A percentile compares a stretch with the other conserved stretches of the same genome.
These are phyloP conservation scores for Fusarium lateritium DNA, from an alignment of 2,329 filamentous ascomycete species.

Conservation along the genomic window DNA sequence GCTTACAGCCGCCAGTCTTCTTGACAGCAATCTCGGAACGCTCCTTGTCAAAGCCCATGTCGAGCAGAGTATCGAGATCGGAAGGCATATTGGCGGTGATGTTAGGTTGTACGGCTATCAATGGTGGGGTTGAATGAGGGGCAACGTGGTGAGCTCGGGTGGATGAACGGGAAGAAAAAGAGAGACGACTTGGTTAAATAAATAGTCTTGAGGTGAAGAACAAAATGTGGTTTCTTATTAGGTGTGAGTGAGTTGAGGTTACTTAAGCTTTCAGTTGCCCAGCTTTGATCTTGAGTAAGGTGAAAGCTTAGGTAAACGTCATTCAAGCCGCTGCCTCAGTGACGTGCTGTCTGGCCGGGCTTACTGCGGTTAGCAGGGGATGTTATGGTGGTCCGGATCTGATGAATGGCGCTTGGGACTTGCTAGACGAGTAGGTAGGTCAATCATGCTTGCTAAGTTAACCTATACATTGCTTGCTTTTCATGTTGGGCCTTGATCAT, in stretches of 20 bases:
- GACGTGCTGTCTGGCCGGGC: constrained; percentile 35
- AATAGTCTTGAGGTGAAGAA: not conserved
- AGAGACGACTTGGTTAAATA: not conserved
- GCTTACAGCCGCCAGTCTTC: constrained; percentile 83
- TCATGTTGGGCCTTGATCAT: constrained; percentile 20
- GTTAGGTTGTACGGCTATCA: constrained; percentile 34
- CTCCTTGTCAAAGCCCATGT: constrained; percentile 87
- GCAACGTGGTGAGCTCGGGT: constrained; percentile 6
- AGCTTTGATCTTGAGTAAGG: not conserved
- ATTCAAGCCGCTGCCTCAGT: constrained; percentile 49
- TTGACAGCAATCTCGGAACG: constrained; percentile 88
- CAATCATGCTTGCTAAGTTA: too few relatives aligned
- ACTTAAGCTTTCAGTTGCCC: not conserved
- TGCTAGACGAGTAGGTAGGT: too few relatives aligned
- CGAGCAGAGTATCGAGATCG: constrained; percentile 73
- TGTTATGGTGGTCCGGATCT: not conserved
- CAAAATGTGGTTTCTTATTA: not conserved
- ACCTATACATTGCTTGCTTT: not conserved
- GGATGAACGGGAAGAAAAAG: not conserved
- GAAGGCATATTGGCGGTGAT: constrained; percentile 67
- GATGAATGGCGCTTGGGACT: too few relatives aligned
- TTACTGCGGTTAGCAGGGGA: constrained; percentile 45
- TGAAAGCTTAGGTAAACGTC: constrained; percentile 44
- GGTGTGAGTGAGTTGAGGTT: not conserved
- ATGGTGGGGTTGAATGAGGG: constrained; percentile 45